Percentiles rank a stretch among this genome's conserved stretches.
phyloP scores from a whole-genome alignment of 2,329 filamentous ascomycete species.

The Cyphellophora attinorum region DNA sequence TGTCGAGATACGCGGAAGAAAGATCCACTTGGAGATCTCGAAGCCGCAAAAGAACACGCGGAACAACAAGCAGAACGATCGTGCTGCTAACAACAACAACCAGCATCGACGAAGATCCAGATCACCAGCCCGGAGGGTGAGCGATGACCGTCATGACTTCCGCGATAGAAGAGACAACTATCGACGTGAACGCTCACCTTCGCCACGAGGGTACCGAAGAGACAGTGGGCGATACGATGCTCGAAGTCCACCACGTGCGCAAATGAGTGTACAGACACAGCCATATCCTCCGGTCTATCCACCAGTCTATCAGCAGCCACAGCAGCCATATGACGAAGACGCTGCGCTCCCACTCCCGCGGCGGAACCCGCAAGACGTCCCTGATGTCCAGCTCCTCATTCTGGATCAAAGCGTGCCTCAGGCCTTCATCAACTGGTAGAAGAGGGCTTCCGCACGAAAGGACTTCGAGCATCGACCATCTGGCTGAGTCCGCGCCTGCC shows the following conservation, averaged over 20 bases:
- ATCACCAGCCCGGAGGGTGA: constrained; percentile 25
- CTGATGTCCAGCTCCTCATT: constrained; percentile 81
- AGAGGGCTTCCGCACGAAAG: constrained; percentile 59
- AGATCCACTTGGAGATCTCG: constrained; percentile 91
- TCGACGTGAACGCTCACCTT: constrained; percentile 51
- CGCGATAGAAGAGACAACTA: constrained; percentile 54
- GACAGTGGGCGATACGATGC: constrained; percentile 40
- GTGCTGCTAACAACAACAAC: constrained; percentile 27
- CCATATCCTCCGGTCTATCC: constrained; percentile 63
- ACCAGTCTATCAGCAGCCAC: too few relatives aligned
- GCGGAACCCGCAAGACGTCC: constrained; percentile 64
- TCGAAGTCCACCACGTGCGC: constrained; percentile 29
- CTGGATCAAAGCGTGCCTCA: constrained; percentile 45
- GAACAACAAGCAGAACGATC: constrained; percentile 49
- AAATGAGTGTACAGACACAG: constrained; percentile 52
- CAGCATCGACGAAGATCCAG: constrained; percentile 31
- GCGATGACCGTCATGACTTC: constrained; percentile 29
- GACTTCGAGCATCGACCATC: constrained; percentile 68
- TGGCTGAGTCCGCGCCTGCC: constrained; percentile 68
- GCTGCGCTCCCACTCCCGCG: constrained; percentile 62
- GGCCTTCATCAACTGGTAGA: constrained; percentile 78
- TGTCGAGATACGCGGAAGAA: constrained; percentile 72
- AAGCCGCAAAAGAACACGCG: constrained; percentile 72
- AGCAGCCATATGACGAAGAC: constrained; percentile 42
- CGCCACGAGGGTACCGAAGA: constrained; percentile 46